Evolutionary conservation across 2,329 filamentous ascomycete genomes (phyloP).

Genomic region (Plenodomus tracheiphilus): DNA sequence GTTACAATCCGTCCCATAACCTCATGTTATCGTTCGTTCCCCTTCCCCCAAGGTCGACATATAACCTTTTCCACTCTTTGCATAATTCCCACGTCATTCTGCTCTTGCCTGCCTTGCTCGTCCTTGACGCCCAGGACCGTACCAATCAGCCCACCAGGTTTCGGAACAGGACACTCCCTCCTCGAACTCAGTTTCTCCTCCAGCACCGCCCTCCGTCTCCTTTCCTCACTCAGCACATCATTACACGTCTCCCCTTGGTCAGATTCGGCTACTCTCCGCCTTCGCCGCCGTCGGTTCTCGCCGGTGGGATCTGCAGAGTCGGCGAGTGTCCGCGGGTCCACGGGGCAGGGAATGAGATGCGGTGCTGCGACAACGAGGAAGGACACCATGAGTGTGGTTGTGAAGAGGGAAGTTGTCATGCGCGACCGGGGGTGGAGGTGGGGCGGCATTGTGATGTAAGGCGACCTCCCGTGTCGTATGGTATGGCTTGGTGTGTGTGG

Average conservation of each 20-base stretch:
- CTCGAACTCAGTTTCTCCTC: conserved; percentile 38
- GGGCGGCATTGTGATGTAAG: conserved; percentile 74
- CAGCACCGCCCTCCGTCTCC: conserved; percentile 10
- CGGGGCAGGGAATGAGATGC: conserved; percentile 88
- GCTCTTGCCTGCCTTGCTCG: conserved; percentile 11
- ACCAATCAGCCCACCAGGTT: conserved; percentile 78
- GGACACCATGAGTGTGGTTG: conserved; percentile 83
- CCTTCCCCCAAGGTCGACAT: conserved; percentile 13
- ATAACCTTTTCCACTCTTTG: conserved; percentile 15
- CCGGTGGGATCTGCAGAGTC: conserved; percentile 59
- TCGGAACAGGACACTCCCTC: conserved; percentile 89
- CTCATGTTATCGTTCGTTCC: conserved; percentile 11
- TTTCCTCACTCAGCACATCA: conserved; percentile 26
- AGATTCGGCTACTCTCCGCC: conserved; percentile 35
- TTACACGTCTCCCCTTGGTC: conserved; percentile 27
- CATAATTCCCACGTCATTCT: conserved; percentile 14
- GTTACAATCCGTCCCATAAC: background rate
- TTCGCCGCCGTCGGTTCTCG: conserved; percentile 43
- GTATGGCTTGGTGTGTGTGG: conserved; percentile 14
- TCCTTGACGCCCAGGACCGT: conserved; percentile 70
- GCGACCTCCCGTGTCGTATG: conserved; percentile 12
- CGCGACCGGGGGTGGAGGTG: conserved; percentile 91
- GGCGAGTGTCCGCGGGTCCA: conserved; percentile 72
- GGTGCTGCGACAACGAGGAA: conserved; percentile 92
- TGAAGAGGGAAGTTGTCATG: conserved; percentile 92